These are phyloP conservation scores for Pythium dissotocum DNA, from an alignment of 352 stramenopile genomes.

Conservation along the genomic window DNA sequence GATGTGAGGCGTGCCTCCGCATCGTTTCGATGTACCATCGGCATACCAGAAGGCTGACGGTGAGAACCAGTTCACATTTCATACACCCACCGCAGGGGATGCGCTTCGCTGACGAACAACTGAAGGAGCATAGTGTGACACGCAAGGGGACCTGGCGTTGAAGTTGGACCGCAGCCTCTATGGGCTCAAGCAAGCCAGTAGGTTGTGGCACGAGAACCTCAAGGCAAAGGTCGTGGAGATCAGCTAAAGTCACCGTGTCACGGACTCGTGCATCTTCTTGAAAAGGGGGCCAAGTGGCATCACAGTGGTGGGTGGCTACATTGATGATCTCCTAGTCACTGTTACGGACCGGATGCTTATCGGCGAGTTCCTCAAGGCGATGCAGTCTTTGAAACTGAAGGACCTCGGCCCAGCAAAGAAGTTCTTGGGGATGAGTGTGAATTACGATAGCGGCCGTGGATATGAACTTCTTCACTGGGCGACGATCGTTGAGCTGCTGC, in stretches of 20 bases:
- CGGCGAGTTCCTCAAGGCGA: constrained; percentile 19
- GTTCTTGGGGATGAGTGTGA: constrained; percentile 34
- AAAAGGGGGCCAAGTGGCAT: not conserved
- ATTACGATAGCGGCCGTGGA: constrained; percentile 4
- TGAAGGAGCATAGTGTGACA: constrained; percentile 11
- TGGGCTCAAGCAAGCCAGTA: constrained; percentile 33
- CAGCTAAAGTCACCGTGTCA: constrained; percentile 25
- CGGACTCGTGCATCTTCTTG: constrained; percentile 35
- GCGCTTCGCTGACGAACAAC: constrained; percentile 16
- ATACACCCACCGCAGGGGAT: constrained; percentile 26
- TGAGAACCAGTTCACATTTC: constrained; percentile 30
- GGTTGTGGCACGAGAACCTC: constrained; percentile 29
- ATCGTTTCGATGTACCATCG: constrained; percentile 36
- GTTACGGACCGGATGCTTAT: constrained; percentile 3
- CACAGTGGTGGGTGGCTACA: constrained; percentile 27
- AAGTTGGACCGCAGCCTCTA: constrained; percentile 31
- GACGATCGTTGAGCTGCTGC: constrained; percentile 25
- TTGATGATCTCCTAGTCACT: constrained; percentile 37
- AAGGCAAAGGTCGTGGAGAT: not conserved
- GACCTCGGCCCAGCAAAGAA: constrained; percentile 27
- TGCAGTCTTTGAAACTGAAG: constrained; percentile 29
- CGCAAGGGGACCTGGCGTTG: constrained; percentile 18
- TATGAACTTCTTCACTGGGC: constrained; percentile 29
- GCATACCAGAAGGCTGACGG: constrained; percentile 34
- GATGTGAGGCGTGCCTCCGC: constrained; percentile 25